Conservation (phyloP, 2,329 filamentous ascomycete species). For the Hawksworthiomyces lignivorus region DNA sequence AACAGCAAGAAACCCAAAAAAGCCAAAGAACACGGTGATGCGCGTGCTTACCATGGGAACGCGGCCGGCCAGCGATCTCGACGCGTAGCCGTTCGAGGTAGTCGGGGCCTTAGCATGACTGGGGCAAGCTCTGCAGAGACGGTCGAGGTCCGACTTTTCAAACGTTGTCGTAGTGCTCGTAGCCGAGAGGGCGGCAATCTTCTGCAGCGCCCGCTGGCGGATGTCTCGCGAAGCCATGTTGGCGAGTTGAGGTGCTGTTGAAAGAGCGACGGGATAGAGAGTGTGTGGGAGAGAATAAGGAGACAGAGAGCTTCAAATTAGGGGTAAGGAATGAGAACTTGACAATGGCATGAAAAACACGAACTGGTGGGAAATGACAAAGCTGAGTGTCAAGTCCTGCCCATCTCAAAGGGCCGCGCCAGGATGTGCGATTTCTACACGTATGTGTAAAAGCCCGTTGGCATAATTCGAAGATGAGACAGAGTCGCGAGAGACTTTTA, state of each 20-base stretch:
- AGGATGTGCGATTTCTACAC: neutral
- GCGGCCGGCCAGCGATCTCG: conserved; percentile 39
- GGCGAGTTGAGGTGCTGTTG: neutral
- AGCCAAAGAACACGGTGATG: neutral
- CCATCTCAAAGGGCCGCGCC: neutral
- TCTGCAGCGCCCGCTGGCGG: conserved; percentile 55
- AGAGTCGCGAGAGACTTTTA: conserved; percentile 1
- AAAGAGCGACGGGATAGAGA: neutral
- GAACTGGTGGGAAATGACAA: neutral
- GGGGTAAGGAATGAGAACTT: neutral
- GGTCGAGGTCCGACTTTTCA: conserved; percentile 56
- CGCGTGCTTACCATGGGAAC: conserved; percentile 51
- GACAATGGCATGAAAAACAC: neutral
- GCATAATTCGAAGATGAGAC: neutral
- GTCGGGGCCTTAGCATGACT: conserved; percentile 36
- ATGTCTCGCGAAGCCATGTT: conserved; percentile 45
- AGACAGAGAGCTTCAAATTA: neutral
- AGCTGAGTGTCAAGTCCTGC: neutral
- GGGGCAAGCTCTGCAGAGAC: conserved; percentile 51
- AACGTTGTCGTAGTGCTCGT: conserved; percentile 44
- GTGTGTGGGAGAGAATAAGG: neutral
- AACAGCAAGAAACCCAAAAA: conserved; percentile 5
- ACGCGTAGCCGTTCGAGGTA: conserved; percentile 39
- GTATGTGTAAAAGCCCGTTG: neutral
- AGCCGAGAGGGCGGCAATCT: conserved; percentile 57